Percentiles rank a stretch among this genome's conserved stretches.
phyloP scores from a whole-genome alignment of 2,329 filamentous ascomycete species.

The Aspergillus texensis region DNA sequence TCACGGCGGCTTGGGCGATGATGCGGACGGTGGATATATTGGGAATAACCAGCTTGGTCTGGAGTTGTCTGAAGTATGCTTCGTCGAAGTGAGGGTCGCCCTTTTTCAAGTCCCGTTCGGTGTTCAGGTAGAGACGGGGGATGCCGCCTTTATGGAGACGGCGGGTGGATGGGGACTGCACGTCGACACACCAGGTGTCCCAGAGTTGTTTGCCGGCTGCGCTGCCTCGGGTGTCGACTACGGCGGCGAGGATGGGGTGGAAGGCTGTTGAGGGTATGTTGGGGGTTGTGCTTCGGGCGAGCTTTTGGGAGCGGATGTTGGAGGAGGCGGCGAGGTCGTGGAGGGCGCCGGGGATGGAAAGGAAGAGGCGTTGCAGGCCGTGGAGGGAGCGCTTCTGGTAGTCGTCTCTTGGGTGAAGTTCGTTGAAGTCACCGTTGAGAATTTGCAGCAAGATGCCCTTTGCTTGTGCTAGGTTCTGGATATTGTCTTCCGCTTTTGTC shows the following conservation, averaged over 20 bases:
- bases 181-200: constrained; percentile 49
- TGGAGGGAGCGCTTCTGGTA: constrained; percentile 35
- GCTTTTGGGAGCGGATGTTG: constrained; percentile 15
- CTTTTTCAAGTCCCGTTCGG: constrained; percentile 24
- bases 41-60: constrained; percentile 34
- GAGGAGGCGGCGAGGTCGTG: constrained; percentile 28
- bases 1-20: constrained; percentile 37
- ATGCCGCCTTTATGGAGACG: constrained; percentile 33
- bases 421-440: constrained; percentile 39
- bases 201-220: constrained; percentile 52
- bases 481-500: constrained; percentile 13
- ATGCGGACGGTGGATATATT: constrained; percentile 41
- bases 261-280: constrained; percentile 48
- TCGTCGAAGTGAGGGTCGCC: constrained; percentile 32
- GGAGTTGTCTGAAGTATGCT: constrained; percentile 25
- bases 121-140: constrained; percentile 25
- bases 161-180: constrained; percentile 19
- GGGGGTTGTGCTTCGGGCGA: constrained; percentile 23
- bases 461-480: constrained; percentile 27
- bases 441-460: constrained; percentile 37
- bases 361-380: constrained; percentile 35
- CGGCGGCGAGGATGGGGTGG: constrained; percentile 57
- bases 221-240: constrained; percentile 54
- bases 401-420: constrained; percentile 18
- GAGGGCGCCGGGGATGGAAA: constrained; percentile 35